These are phyloP conservation scores for Volvariella volvacea DNA, from an alignment of 1,284 basidiomycete species.

Conservation along the genomic window DNA sequence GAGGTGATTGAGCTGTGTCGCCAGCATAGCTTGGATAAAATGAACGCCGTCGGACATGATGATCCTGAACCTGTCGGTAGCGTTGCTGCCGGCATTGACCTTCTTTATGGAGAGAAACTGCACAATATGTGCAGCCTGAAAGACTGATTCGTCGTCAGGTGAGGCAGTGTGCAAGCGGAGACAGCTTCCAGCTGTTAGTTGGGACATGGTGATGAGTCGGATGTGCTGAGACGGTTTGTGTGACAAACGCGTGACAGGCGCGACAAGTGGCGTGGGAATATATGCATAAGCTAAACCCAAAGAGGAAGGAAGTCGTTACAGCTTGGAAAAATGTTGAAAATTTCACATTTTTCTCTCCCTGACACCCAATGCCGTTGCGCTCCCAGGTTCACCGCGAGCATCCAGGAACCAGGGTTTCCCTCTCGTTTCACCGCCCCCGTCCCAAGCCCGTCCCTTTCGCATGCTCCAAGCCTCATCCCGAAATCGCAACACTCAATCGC, in stretches of 20 bases:
- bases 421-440: no score
- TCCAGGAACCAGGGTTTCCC: no score
- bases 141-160: constrained; percentile 43
- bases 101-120: constrained; percentile 83
- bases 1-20: constrained; percentile 82
- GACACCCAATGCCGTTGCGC: no score
- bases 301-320: background rate
- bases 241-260: constrained; percentile 14
- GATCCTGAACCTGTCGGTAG: constrained; percentile 49
- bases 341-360: no score
- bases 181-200: constrained; percentile 57
- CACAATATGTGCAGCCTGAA: constrained; percentile 55
- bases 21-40: constrained; percentile 92
- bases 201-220: constrained; percentile 21
- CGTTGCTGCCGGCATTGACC: constrained; percentile 45
- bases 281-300: background rate
- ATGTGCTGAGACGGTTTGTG: constrained; percentile 13
- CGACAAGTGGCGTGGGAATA: background rate
- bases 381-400: no score
- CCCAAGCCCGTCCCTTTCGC: no score
- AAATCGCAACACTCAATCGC: no score
- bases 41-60: constrained; percentile 78
- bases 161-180: constrained; percentile 39
- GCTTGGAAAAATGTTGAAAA: no score
- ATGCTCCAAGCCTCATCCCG: no score